Conservation (phyloP, 371 early-diverging fungal species). For the Parasitella parasitica region DNA sequence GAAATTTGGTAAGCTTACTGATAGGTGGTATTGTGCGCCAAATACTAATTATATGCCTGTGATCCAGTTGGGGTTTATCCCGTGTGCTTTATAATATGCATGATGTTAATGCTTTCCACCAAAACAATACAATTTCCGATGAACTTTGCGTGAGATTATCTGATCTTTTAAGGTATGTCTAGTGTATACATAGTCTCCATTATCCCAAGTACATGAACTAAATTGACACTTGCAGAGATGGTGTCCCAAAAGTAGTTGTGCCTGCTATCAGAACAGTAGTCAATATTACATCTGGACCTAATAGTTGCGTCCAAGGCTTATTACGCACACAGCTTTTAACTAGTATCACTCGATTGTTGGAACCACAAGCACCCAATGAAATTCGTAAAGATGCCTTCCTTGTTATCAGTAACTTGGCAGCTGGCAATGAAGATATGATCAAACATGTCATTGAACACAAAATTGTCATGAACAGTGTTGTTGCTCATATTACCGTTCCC, state of each 20-base stretch:
- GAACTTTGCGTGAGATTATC: constrained; percentile 26
- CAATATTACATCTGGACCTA: constrained; percentile 59
- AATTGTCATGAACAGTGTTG: constrained; percentile 40
- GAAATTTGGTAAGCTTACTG: constrained; percentile 56
- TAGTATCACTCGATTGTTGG: constrained; percentile 21
- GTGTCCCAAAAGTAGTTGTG: constrained; percentile 10
- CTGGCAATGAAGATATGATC: constrained; percentile 47
- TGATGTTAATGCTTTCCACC: constrained; percentile 36
- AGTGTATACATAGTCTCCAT: neutral
- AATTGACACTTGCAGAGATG: constrained; percentile 1
- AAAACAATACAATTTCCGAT: constrained; percentile 12
- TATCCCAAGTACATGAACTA: too few relatives aligned
- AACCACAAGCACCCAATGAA: constrained; percentile 10
- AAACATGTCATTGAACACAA: constrained; percentile 36
- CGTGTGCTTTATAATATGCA: constrained; percentile 61
- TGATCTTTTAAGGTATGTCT: constrained; percentile 27
- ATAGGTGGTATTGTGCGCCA: too few relatives aligned
- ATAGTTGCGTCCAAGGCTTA: constrained; percentile 35
- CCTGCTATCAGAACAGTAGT: constrained; percentile 48
- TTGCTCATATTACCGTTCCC: constrained; percentile 33
- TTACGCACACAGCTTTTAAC: constrained; percentile 39
- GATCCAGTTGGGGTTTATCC: constrained; percentile 55
- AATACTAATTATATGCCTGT: too few relatives aligned
- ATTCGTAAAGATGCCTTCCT: constrained; percentile 54
- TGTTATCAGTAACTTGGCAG: constrained; percentile 55